Percentiles rank a stretch among this genome's conserved stretches.
These are phyloP conservation scores for Arthrobotrys musiformis DNA, from an alignment of 2,329 filamentous ascomycete species.

Conservation along the genomic window DNA sequence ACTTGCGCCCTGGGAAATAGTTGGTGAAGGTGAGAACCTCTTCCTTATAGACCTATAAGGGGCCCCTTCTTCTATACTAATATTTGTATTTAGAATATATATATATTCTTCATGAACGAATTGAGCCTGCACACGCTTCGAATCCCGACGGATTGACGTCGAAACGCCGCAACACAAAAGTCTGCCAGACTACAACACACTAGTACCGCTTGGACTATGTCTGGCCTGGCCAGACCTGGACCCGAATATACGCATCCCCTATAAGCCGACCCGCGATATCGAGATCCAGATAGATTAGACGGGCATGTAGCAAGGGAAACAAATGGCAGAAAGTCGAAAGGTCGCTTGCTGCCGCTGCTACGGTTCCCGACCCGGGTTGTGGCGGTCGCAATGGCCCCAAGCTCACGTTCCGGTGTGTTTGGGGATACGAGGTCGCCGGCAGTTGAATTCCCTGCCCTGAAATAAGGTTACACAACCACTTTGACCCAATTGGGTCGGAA, in stretches of 20 bases:
- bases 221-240: not conserved
- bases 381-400: constrained; percentile 14
- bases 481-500: constrained; percentile 32
- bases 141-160: no score
- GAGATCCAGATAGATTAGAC: not conserved
- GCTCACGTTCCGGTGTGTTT: constrained; percentile 1
- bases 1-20: no score
- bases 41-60: no score
- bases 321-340: not conserved
- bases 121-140: no score
- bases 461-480: constrained; percentile 53
- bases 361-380: not conserved
- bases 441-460: constrained; percentile 19
- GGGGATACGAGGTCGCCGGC: constrained; percentile 21
- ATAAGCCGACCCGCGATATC: not conserved
- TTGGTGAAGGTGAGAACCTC: no score
- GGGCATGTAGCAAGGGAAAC: not conserved
- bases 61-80: no score
- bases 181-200: constrained; percentile 36
- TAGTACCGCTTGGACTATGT: not conserved
- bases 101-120: no score
- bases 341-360: constrained; percentile 6
- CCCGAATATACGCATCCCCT: not conserved
- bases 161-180: constrained; percentile 32
- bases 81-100: no score